phyloP scores from a whole-genome alignment of 164 flowering plant species.

The Vitis rupestris region DNA sequence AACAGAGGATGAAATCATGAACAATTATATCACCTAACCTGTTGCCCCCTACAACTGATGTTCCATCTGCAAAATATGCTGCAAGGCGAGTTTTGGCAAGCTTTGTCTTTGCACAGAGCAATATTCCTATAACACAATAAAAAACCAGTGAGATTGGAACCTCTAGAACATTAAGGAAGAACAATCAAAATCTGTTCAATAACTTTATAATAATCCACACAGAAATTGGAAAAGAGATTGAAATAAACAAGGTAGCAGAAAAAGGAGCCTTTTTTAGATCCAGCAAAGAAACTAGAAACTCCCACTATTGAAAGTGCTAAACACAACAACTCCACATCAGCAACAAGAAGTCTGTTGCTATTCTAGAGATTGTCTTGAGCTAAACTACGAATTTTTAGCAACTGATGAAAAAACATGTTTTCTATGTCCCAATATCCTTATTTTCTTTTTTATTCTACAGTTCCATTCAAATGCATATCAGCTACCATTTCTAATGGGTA shows the following conservation, averaged over 20 bases:
- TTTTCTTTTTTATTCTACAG: not conserved
- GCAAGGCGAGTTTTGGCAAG: slow-evolving; percentile 74
- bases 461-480: not conserved
- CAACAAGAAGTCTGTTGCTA: no score
- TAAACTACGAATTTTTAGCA: not conserved
- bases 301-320: not conserved
- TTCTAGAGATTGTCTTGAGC: not conserved
- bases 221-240: not conserved
- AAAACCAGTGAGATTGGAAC: not conserved
- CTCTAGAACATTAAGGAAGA: not conserved
- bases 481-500: not conserved
- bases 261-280: not conserved
- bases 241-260: not conserved
- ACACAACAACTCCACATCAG: not conserved
- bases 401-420: not conserved
- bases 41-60: slow-evolving; percentile 44
- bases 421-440: not conserved
- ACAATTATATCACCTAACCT: slow-evolving; percentile 34
- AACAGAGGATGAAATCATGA: not conserved
- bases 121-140: slow-evolving; percentile 49
- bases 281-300: not conserved
- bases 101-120: slow-evolving; percentile 95
- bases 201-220: not conserved
- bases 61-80: slow-evolving; percentile 89
- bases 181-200: not conserved